These are phyloP conservation scores for Naegleria lovaniensis DNA, from an alignment of 208 protist species.

Conservation along the genomic window DNA sequence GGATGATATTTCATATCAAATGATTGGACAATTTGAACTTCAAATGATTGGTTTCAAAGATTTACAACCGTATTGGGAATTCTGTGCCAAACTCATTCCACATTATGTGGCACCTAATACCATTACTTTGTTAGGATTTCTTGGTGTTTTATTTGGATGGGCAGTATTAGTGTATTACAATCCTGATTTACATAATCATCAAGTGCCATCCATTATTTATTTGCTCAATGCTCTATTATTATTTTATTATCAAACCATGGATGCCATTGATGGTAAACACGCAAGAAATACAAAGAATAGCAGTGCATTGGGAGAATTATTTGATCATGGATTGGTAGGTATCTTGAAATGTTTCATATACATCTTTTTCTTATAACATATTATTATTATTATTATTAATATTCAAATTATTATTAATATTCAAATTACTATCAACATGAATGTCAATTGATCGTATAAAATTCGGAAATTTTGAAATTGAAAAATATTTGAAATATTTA, in stretches of 20 bases:
- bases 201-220: neutral
- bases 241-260: slow-evolving; percentile 27
- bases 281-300: slow-evolving; percentile 13
- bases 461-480: too few relatives aligned
- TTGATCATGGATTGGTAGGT: slow-evolving; percentile 18
- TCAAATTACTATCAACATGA: too few relatives aligned
- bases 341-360: too few relatives aligned
- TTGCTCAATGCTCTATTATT: neutral
- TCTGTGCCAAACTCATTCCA: neutral
- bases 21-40: neutral
- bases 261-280: slow-evolving; percentile 10
- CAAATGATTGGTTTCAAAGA: too few relatives aligned
- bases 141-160: neutral
- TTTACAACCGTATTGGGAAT: neutral
- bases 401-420: too few relatives aligned
- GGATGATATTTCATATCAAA: too few relatives aligned
- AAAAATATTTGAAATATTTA: too few relatives aligned
- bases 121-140: neutral
- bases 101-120: neutral
- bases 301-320: slow-evolving; percentile 10
- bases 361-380: too few relatives aligned
- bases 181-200: neutral
- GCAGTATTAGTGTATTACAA: neutral
- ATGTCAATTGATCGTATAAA: too few relatives aligned
- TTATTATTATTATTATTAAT: too few relatives aligned